Evolutionary conservation across 2,329 filamentous ascomycete species (phyloP), one percentile per base, ranked within the genome.

Genomic region (Trichoderma breve): DNA sequence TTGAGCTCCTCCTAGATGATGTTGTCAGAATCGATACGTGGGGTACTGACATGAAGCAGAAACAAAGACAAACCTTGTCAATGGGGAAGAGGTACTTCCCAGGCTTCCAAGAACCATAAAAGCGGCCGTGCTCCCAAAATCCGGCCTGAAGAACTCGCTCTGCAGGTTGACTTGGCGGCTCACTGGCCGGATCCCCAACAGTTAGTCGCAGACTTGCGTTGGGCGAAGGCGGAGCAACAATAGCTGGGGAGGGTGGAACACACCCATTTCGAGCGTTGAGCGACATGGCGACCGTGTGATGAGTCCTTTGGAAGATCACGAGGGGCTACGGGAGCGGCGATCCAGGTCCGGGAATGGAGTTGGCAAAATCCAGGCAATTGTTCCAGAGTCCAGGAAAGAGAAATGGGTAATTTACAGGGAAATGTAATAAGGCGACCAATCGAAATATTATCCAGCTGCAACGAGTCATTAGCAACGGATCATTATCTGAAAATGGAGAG

Each of bases 71-170:
- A 71, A 73, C 57, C 63, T 55, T 71, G 66, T 96, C 93, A 80
- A 92, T 92, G 26, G 93, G 93, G 74, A 92, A 89, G 82, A 93
- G 85, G 80, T 95, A 95, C 76, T 91, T 89, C 69, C 90, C 91
- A 76, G 84, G 87, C 74, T 87, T 87, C 80, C 86, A 93, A 28
- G 86, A 87, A 78, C 92, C 90, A 79, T 93, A 95, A 73, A 85
- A 84, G 69, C 93, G 88, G 24, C 89, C 91, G 81, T 94, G 91
- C 79, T 93, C 91, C 76, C 80, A 81, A 71, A 76, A 79, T 1
- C 80, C 80, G 70, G 77, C 76, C 36, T 77, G 68, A 11, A 78
- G 74, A 61, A 74, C 71, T 34, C 73, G 75, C n/a, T 73, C 68
- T 57, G 63, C 68, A 26, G 69, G 36, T 26, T 71, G 62, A 62